Percentiles rank a stretch among this genome's conserved stretches.
Conservation (phyloP, 2,329 filamentous ascomycete species). For the Fusarium sublunatum region DNA sequence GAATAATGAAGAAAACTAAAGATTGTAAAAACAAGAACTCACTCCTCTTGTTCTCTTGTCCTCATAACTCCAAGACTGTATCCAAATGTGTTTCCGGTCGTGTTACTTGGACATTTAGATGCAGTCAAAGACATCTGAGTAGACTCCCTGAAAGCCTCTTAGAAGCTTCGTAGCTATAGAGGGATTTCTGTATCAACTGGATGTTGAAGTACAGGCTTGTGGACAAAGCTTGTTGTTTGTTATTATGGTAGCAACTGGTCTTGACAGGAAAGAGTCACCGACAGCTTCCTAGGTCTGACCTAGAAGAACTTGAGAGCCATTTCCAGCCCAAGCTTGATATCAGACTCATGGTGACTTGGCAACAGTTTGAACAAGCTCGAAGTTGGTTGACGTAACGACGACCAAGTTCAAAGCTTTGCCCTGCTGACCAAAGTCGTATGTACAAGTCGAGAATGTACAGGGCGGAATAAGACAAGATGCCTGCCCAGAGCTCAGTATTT, state of each 20-base stretch:
- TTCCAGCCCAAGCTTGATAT: not conserved
- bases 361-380: too few relatives aligned
- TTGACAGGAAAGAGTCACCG: not conserved
- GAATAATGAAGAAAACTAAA: too few relatives aligned
- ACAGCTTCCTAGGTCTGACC: not conserved
- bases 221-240: not conserved
- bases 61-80: not conserved
- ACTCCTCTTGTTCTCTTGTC: not conserved
- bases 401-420: not conserved
- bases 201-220: not conserved
- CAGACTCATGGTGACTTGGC: not conserved
- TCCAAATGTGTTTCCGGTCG: too few relatives aligned
- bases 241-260: not conserved
- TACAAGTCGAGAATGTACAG: not conserved
- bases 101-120: not conserved
- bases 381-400: not conserved
- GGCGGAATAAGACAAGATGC: not conserved
- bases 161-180: not conserved
- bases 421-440: not conserved
- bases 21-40: too few relatives aligned
- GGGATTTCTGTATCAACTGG: not conserved
- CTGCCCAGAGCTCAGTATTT: not conserved
- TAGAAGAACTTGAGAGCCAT: not conserved
- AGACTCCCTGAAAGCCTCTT: conserved; percentile 4
- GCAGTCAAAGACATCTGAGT: not conserved